A percentile compares a stretch with the other conserved stretches of the same genome.
Conservation (phyloP, 2,329 filamentous ascomycete species). For the Penicillium palitans region DNA sequence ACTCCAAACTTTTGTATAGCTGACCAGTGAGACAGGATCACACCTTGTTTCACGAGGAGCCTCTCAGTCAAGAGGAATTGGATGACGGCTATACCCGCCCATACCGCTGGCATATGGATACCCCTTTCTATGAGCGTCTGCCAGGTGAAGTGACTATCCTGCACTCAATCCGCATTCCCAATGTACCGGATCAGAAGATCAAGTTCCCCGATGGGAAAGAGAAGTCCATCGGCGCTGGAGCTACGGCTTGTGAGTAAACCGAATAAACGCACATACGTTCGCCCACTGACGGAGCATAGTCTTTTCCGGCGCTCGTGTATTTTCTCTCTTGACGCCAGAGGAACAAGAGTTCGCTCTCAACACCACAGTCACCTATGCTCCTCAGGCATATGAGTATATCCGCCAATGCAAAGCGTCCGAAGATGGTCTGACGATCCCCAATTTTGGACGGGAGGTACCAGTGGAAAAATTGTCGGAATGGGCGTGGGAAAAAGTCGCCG, state of each 20-base stretch:
- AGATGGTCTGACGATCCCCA: slow-evolving; percentile 9
- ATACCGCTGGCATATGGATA: slow-evolving; percentile 16
- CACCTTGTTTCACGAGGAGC: slow-evolving; percentile 9
- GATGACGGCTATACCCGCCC: slow-evolving; percentile 11
- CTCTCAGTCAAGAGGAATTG: slow-evolving; percentile 3
- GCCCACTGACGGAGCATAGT: neutral
- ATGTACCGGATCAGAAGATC: slow-evolving; percentile 12
- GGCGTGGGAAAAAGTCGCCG: slow-evolving; percentile 12
- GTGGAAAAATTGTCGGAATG: slow-evolving; percentile 12
- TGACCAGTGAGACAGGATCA: slow-evolving; percentile 7
- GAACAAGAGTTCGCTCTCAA: slow-evolving; percentile 15
- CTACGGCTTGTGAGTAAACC: slow-evolving; percentile 11
- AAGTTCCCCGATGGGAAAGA: slow-evolving; percentile 12
- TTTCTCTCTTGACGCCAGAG: slow-evolving; percentile 5
- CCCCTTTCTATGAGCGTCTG: slow-evolving; percentile 12
- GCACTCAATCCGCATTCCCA: slow-evolving; percentile 12
- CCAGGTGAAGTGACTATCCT: slow-evolving; percentile 14
- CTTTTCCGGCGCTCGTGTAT: slow-evolving; percentile 14
- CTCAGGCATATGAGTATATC: slow-evolving; percentile 13
- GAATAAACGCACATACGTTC: neutral
- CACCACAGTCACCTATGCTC: slow-evolving; percentile 13
- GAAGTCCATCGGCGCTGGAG: slow-evolving; percentile 8
- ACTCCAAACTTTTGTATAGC: neutral
- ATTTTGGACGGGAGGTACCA: slow-evolving; percentile 3
- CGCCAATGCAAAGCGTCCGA: slow-evolving; percentile 12